Base-by-base conservation (phyloP, 306 rosid genomes). In the Cicer arietinum region DNA sequence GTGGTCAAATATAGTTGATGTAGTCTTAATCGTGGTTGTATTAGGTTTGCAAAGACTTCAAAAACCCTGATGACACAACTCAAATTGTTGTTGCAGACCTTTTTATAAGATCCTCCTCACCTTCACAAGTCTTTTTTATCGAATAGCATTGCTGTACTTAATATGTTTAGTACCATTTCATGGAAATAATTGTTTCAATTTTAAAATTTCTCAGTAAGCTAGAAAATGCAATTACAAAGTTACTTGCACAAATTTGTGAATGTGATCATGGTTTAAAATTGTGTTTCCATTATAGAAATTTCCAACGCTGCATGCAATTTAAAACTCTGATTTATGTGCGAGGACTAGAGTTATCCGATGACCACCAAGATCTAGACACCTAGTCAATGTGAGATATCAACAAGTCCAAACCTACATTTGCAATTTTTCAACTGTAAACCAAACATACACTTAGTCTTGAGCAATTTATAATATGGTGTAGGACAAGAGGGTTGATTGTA, bases 381-480 rank as follows among this genome's bases (percentile, higher is more conserved):
- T 54, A 18, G 60, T 53, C 35, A 53, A 17, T 9, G 35, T 53
- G 59, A 13, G 45, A 42, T 53, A 10, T 54, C 35, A 54, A 54
- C 10, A 17, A 10, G 22, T 40, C 46, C 67, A 35, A 62, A 62
- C 45, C 25, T 13, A 40, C 3, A 16, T 60, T 47, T 62, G 68
- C 48, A 39, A 7, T 39, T 39, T 59, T 62, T 40, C 68, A 39
- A 62, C 22, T 17, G 4, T 14, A 12, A 62, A 62, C 25, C 11
- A 37, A 60, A 37, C 45, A 39, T 6, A 35, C 45, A 60, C 17
- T 60, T 12, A n/a, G 68, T 60, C 59, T 68, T 56, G 42, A 67
- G 16, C 35, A 22, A 69, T 50, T 12, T 12, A 25, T 69, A 18
- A 25, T 69, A 18, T 43, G 66, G 18, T 51, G 50, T 56, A 53